Conservation (phyloP, 108 stramenopile species). For the Fistulifera solaris region DNA sequence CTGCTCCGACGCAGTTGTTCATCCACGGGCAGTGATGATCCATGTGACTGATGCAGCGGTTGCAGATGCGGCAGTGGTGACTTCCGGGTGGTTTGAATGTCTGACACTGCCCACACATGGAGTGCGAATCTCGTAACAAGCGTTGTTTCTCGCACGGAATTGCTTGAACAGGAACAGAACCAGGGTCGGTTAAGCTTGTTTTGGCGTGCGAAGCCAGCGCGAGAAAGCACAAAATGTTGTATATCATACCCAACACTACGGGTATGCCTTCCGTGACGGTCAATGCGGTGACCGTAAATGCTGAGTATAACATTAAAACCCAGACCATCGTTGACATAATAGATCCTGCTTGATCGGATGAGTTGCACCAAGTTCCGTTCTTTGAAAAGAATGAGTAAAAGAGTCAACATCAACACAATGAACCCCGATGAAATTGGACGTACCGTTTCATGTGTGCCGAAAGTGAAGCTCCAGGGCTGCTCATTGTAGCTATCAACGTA, state of each 20-base stretch:
- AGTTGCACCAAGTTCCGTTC: constrained; percentile 75
- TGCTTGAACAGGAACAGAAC: constrained; percentile 69
- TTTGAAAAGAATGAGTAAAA: background rate
- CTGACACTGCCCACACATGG: constrained; percentile 81
- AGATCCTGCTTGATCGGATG: constrained; percentile 60
- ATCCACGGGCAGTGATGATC: constrained; percentile 56
- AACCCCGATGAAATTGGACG: constrained; percentile 6
- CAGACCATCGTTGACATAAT: constrained; percentile 74
- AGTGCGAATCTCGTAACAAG: constrained; percentile 33
- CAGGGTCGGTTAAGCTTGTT: constrained; percentile 89
- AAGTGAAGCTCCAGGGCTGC: constrained; percentile 39
- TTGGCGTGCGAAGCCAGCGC: constrained; percentile 80
- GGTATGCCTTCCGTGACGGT: constrained; percentile 47
- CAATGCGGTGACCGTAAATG: constrained; percentile 54
- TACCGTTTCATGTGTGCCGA: constrained; percentile 49
- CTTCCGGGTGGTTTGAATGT: constrained; percentile 86
- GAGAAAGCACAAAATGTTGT: constrained; percentile 46
- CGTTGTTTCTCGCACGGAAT: constrained; percentile 46
- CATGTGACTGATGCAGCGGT: constrained; percentile 90
- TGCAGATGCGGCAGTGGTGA: constrained; percentile 95
- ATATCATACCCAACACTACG: constrained; percentile 27
- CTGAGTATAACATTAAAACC: constrained; percentile 54
- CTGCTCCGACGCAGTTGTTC: constrained; percentile 93
- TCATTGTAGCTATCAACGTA: constrained; percentile 58
- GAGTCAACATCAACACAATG: too few species aligned